phyloP scores from a whole-genome alignment of 805 yeast species.

The Yarrowia sp. region DNA sequence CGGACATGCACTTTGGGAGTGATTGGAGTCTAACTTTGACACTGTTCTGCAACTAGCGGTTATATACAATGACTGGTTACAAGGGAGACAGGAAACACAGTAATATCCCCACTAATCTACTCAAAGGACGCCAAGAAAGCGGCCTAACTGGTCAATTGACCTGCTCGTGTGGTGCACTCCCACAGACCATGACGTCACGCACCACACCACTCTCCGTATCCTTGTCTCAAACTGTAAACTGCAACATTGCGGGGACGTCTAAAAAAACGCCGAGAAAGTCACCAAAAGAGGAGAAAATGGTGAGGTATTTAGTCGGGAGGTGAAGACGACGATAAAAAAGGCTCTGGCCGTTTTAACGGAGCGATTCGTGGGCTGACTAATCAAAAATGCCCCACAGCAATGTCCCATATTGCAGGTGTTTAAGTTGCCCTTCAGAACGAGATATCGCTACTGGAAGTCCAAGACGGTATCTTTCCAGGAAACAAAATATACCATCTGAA shows the following conservation, averaged over 20 bases:
- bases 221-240: neutral
- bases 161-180: neutral
- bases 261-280: neutral
- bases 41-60: neutral
- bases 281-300: neutral
- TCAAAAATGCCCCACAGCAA: too few relatives aligned
- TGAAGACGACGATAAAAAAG: neutral
- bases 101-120: too few relatives aligned
- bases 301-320: neutral
- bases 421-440: neutral
- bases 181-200: neutral
- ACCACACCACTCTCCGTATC: neutral
- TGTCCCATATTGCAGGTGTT: too few relatives aligned
- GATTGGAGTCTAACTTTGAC: neutral
- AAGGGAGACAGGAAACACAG: too few relatives aligned
- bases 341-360: too few relatives aligned
- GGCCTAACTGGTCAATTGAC: neutral
- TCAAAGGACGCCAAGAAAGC: too few relatives aligned
- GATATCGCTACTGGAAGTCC: neutral
- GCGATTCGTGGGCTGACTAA: too few relatives aligned
- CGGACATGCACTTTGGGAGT: conserved; percentile 16
- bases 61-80: too few relatives aligned
- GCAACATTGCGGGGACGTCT: neutral
- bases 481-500: neutral
- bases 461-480: neutral